Base-by-base conservation (phyloP, 176 grass and related monocot genomes). In the Hsuehochloa calcarea region DNA sequence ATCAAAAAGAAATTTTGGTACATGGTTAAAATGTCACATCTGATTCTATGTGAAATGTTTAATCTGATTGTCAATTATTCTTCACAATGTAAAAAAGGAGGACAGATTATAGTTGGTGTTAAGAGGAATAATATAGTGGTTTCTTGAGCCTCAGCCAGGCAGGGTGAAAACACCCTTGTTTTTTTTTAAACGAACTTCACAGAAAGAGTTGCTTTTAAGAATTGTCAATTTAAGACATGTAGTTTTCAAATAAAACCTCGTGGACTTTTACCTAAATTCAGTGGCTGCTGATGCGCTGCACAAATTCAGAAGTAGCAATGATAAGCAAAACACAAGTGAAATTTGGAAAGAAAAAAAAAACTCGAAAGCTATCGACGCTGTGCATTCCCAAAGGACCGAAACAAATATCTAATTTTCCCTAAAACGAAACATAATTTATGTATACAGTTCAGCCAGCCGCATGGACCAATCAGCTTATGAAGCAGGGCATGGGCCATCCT, bases 401-500 rank as follows among this genome's bases (percentile, higher is more conserved):
- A 43, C 14, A 80, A 86, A 72, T 64, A 64, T 86, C 41, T 23
- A 20, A 4, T 23, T 43, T 37, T 79, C 54, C n/a, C n/a, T 41
- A 22, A 40, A 38, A 63, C 55, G 16, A 73, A 51, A 40, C 17
- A 70, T 12, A 34, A 3, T 35, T 66, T 37, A 67, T 14, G 44
- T 40, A 44, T 31, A 43, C 72, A 75, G 64, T 79, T 72, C 59
- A 65, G 9, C 25, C 37, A 45, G 15, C 37, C 7, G 23, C 20
- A 46, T 65, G 80, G 74, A 79, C 80, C 80, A 67, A 65, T 15
- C 49, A 22, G 19, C 87, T 46, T 72, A 73, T 66, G 45, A 59
- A 44, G 37, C 46, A 89, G 58, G 75, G 55, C 68, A 58, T 64
- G 75, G 81, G 82, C 87, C 80, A 88, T 44, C 43, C 58, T 63